These are phyloP conservation scores for Beta corolliflora DNA, from an alignment of 179 eudicot genomes.

Conservation along the genomic window DNA sequence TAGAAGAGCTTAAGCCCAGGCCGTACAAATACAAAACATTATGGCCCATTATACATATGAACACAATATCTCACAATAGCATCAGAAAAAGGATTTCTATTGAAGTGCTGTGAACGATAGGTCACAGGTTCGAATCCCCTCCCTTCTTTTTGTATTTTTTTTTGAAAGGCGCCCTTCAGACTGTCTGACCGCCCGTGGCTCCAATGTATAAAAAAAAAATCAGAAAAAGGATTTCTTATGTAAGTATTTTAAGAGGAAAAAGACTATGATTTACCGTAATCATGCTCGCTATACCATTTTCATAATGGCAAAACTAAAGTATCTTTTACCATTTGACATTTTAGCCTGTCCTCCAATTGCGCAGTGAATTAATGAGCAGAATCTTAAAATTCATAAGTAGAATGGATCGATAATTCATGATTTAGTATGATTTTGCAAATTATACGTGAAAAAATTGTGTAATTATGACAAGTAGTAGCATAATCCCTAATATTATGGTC, in stretches of 20 bases:
- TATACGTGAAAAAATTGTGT: conserved; percentile 12
- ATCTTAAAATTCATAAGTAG: conserved; percentile 23
- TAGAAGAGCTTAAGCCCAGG: no score
- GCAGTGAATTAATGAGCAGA: conserved; percentile 24
- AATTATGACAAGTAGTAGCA: conserved; percentile 15
- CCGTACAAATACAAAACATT: no score
- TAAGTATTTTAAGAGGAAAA: neutral
- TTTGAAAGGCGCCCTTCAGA: no score
- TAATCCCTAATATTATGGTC: conserved; percentile 16
- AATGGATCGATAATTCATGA: conserved; percentile 10
- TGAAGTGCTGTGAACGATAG: no score
- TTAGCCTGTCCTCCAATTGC: conserved; percentile 32
- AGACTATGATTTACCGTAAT: conserved; percentile 19
- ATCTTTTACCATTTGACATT: conserved; percentile 27
- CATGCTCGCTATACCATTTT: neutral
- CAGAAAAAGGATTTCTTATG: no score
- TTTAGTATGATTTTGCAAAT: conserved; percentile 10
- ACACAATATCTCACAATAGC: no score
- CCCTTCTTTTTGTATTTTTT: no score
- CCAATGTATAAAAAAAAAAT: neutral
- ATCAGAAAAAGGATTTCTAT: no score
- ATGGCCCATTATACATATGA: no score
- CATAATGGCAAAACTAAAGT: conserved; percentile 26
- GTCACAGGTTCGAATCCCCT: no score
- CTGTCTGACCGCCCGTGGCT: no score